Conservation (phyloP, 129 eudicot genomes). For the Lactuca saligna region DNA sequence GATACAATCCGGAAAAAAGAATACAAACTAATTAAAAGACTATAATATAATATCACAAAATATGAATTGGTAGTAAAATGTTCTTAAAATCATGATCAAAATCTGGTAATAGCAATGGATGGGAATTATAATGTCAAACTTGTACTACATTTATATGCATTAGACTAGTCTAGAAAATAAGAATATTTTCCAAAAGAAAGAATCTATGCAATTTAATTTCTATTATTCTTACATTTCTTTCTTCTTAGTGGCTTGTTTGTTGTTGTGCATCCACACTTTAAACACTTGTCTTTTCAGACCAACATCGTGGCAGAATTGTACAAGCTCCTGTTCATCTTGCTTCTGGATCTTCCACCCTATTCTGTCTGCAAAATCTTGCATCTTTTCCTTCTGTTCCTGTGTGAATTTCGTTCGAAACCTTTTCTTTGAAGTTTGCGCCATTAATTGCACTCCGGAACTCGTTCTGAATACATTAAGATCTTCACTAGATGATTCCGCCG, state of each 20-base stretch:
- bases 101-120: constrained; percentile 23
- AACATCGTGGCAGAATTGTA: constrained; percentile 51
- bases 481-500: constrained; percentile 80
- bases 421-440: constrained; percentile 49
- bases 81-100: constrained; percentile 4
- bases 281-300: constrained; percentile 73
- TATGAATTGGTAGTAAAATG: constrained; percentile 19
- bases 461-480: constrained; percentile 57
- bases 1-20: background rate
- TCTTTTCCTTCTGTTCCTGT: constrained; percentile 66
- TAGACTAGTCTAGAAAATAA: background rate
- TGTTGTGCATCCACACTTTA: constrained; percentile 94
- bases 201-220: constrained; percentile 21
- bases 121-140: background rate
- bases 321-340: constrained; percentile 68
- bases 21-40: constrained; percentile 4
- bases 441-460: constrained; percentile 28
- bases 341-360: constrained; percentile 86
- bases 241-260: constrained; percentile 72
- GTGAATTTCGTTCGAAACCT: constrained; percentile 74
- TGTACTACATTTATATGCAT: constrained; percentile 30
- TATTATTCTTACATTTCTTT: constrained; percentile 42
- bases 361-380: constrained; percentile 69
- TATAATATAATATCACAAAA: constrained; percentile 7
- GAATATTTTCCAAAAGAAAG: constrained; percentile 13